These are phyloP conservation scores for thale cress (Arabidopsis thaliana) DNA, from an alignment of 345 rosid species.

Conservation along the genomic window TAIR10.1 NC_003071.7:13052001-13052500, in stretches of 20 bases:
- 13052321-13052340: background rate
- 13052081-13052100: background rate
- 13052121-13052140: background rate
- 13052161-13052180: conserved; percentile 9
- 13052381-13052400: conserved; percentile 45
- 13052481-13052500: conserved; percentile 24
- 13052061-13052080: conserved; percentile 4
- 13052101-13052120: conserved; percentile 5
- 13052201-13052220: background rate
- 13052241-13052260: background rate
- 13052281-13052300: background rate
- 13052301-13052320: conserved; percentile 29
- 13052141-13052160: background rate
- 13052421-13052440: conserved; percentile 39
- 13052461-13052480: background rate
- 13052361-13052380: conserved; percentile 21
- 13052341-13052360: background rate
- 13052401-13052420: conserved; percentile 18
- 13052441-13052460: conserved; percentile 41
- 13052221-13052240: background rate
- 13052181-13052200: conserved; percentile 23
- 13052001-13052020: background rate
- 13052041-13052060: too few relatives aligned
- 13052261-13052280: background rate
- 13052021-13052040: too few relatives aligned